A percentile compares a stretch with the other conserved stretches of the same genome.
Conservation (phyloP, 1,139 yeast genomes). For the Pneumocystis wakefieldiae region DNA sequence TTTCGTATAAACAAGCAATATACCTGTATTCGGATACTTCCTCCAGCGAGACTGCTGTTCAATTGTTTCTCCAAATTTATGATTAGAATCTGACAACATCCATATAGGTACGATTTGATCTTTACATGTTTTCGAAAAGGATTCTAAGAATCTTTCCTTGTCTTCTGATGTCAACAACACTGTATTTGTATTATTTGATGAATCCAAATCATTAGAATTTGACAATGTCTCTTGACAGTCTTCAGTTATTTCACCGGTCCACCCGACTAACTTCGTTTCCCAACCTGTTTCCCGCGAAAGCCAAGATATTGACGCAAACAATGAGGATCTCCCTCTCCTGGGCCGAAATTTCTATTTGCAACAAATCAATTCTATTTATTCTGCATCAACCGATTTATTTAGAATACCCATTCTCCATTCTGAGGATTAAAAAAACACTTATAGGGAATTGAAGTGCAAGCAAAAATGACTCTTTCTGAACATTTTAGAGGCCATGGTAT, state of each 20-base stretch:
- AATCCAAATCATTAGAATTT: constrained; percentile 5
- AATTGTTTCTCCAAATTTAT: constrained; percentile 29
- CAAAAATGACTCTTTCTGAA: constrained; percentile 23
- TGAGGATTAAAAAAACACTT: constrained; percentile 12
- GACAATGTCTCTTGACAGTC: constrained; percentile 10
- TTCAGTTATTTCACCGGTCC: constrained; percentile 75
- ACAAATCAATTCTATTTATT: not conserved
- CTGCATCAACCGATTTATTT: constrained; percentile 27
- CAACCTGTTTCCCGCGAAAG: constrained; percentile 54
- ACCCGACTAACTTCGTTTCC: constrained; percentile 79
- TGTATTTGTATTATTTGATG: not conserved
- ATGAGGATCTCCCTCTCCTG: constrained; percentile 71
- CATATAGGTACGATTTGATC: constrained; percentile 62
- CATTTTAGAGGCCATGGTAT: constrained; percentile 8
- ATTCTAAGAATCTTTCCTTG: constrained; percentile 3
- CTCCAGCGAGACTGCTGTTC: constrained; percentile 58
- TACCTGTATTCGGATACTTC: constrained; percentile 68
- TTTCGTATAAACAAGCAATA: constrained; percentile 94
- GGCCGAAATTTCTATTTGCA: constrained; percentile 32
- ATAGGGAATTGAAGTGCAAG: constrained; percentile 25
- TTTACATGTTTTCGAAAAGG: constrained; percentile 31
- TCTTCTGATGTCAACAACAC: constrained; percentile 2
- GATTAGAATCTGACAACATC: constrained; percentile 33
- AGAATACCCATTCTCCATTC: constrained; percentile 9
- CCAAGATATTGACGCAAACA: constrained; percentile 58